Evolutionary conservation across 495 filamentous ascomycete genomes (phyloP), one percentile per base, ranked within the genome.

Genomic region (Pyrenopolyporus hunteri): DNA sequence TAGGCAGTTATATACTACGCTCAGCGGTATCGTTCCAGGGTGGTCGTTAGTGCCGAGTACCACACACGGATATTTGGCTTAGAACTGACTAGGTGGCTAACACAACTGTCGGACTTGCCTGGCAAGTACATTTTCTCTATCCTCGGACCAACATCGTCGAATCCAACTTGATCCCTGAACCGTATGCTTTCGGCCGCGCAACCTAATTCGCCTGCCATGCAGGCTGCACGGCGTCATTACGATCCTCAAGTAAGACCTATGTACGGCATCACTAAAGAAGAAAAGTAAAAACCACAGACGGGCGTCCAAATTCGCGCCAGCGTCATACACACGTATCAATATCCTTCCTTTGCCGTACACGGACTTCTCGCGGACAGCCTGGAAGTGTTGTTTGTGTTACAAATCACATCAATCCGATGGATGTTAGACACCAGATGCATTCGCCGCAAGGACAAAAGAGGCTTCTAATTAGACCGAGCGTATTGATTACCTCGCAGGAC

Each of bases 291-390:
- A 39, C 44, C 36, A 46, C 63, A 57, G 56, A 20, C 63, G 57
- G 62, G 44, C 57, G 20, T 42, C 37, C 37, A 17, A 20, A 23
- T 48, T 50, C 33, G 39, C 50, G 50, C 28, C 57, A 50, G 57
- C 33, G 57, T 66, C 42, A 57, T 57, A 66, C 57, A 14, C 56
- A 51, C 32, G 44, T 25, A 36, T 32, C 32, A 55, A 48, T 45
- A 29, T 39, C 31, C 39, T 53, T 23, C 22, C 49, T 50, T 50
- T n/a, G n/a, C n/a, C 4, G 10, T 40, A 49, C 36, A 39, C 26
- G 20, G 25, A 17, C 40, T 25, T 36, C 9, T 20, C 22, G 6
- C 25, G 23, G 13, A 13, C 31, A 44, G 32, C 11, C 9, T 20
- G 36, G 33, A 45, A 31, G 35, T 7, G 20, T 55, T 22, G 17